Base-by-base conservation (phyloP, 305 asterid species). In the Stenogyne calaminthoides region DNA sequence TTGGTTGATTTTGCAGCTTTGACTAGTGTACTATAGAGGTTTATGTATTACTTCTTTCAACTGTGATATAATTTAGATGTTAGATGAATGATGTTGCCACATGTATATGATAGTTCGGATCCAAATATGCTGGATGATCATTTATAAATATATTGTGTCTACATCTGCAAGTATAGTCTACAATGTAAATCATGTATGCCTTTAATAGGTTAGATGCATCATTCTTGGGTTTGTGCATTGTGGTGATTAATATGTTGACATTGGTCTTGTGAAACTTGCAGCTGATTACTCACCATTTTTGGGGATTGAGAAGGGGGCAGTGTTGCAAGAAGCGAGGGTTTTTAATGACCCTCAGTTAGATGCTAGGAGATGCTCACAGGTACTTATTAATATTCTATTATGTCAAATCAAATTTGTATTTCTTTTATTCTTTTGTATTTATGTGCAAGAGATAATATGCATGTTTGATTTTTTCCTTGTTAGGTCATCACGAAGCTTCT, bases 401-500 rank as follows among this genome's bases (percentile, higher is more conserved):
- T 70, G 29, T 73, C 20, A 37, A 10, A 51, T 34, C 2, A 54
- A 57, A 40, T 57, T 2, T 25, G 36, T 62, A 10, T 52, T 67
- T 25, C 14, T 58, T 4, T 27, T 37, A 5, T 27, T 58, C 5
- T 32, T 37, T 27, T 64, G 34, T 57, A 19, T 61, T 60, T 64
- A 4, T 67, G 49, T 67, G 15, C 54, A 49, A 40, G 64, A 58
- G 68, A 65, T 82, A 27, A 77, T 61, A 37, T 29, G 14, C 56
- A 55, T 7, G 47, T 58, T 74, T 64, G 49, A 47, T 65, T 63
- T 37, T 72, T 71, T 63, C 62, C 57, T 39, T 76, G 63, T 63
- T 78, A 95, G 99, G 99, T 95, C 73, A 95, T 92, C 75, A 95
- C 97, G 2, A 92, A 95, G 95, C 98, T 95, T 77, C 83, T 95